Percentiles rank a stretch among this genome's conserved stretches.
These are phyloP conservation scores for Euphorbia peplus DNA, from an alignment of 345 rosid species.

Conservation along the genomic window DNA sequence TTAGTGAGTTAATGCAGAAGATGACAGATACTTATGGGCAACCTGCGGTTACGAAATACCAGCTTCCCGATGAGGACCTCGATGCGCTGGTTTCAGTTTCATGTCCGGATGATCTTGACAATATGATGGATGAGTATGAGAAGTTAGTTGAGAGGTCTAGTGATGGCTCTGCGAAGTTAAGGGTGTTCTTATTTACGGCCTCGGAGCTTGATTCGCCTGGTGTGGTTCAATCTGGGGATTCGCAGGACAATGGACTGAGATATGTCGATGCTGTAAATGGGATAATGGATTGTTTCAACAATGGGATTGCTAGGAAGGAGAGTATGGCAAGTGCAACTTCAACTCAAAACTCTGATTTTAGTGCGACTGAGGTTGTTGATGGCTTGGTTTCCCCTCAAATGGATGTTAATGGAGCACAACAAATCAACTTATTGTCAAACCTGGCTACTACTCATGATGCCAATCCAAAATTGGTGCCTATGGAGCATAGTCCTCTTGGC, in stretches of 20 bases:
- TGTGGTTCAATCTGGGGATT: constrained; percentile 46
- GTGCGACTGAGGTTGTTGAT: constrained; percentile 50
- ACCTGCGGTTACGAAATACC: constrained; percentile 60
- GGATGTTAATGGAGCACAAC: constrained; percentile 34
- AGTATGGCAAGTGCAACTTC: constrained; percentile 61
- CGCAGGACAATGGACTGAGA: constrained; percentile 51
- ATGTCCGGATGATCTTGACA: constrained; percentile 70
- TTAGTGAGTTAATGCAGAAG: constrained; percentile 51
- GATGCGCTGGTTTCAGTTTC: constrained; percentile 77
- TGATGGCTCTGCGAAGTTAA: constrained; percentile 66
- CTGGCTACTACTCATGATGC: constrained; percentile 27
- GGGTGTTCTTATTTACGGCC: constrained; percentile 62
- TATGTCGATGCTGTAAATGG: constrained; percentile 76
- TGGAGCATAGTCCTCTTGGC: constrained; percentile 35
- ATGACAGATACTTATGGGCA: constrained; percentile 53
- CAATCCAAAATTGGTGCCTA: constrained; percentile 27
- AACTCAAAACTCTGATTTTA: constrained; percentile 62
- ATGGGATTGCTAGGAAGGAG: constrained; percentile 48
- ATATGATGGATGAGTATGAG: constrained; percentile 83
- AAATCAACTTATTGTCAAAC: constrained; percentile 32
- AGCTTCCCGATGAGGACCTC: constrained; percentile 83
- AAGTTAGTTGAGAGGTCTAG: constrained; percentile 55
- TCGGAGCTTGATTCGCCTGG: constrained; percentile 49
- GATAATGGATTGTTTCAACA: constrained; percentile 31
- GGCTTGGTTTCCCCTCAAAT: constrained; percentile 34